Evolutionary conservation across 192 early-diverging fungal species (phyloP), one percentile per base, ranked within the genome.

Genomic region (Jimgerdemannia lactiflua): DNA sequence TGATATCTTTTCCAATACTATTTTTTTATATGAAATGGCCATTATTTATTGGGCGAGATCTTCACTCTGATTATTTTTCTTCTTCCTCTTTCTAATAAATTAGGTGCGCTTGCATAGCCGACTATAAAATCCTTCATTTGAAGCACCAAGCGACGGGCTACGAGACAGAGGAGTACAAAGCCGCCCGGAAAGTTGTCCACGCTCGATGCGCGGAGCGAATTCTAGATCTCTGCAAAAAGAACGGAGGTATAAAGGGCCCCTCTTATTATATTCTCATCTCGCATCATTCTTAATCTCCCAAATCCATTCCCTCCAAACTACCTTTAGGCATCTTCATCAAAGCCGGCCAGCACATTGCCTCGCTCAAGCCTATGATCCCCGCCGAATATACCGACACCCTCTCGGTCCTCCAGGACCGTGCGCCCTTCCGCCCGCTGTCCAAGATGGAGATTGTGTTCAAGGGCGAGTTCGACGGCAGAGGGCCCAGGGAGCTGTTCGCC

Each of bases 211-310:
- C 86, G 3, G 74, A 85, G 42, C 72, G 83, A 41, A 54, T 87
- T 11, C 77, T 87, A 20, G 54, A 79, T 9, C 67, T 87, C 3
- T 87, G 86, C 72, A 74, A 75, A 69, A 74, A 84, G 14, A 79
- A 87, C 71, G 66, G 40, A 41, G 67, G 67, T 68, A 68, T 9
- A n/a, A 9, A 11, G 14, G 8, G 6, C 49, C 14, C 49, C 14
- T 59, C 40, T 68, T 9, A 39, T 68, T 20, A 68, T 9, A 68
- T 89, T 70, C 94, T 93, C 78, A 85, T 49, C 74, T 95, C 39
- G 78, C 86, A 59, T 49, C 75, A 20, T 82, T 91, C 43, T 84
- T 89, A 68, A 84, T 85, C 79, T 77, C 70, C 63, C 92, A 92
- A 29, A 29, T 29, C 29, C 29, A 29, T 29, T 29, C 29, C 29